Evolutionary conservation across 345 rosid species (phyloP), one percentile per base, ranked within the genome.

Genomic region (Syzygium jambos): DNA sequence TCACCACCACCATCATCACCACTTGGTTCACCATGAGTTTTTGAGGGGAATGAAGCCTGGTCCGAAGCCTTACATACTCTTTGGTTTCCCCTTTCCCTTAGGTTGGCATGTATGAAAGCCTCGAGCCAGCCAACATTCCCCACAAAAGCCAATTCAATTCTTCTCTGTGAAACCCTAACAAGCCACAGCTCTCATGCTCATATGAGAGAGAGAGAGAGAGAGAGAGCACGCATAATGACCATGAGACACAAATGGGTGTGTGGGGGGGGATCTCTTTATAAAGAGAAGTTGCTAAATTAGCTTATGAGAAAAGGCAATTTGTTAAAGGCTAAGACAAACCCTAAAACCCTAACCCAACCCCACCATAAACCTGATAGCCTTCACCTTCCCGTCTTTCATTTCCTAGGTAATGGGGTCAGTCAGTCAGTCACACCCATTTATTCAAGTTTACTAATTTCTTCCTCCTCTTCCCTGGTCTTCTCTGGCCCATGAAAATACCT

Each of bases 1-100:
- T 73, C 80, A 68, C 80, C 78, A 68, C 78, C 46, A 68, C 17
- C 25, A 68, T 34, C 78, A 68, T 34, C 80, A 38, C 49, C 49
- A 68, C 25, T 49, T 73, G 49, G 25, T 73, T 73, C 82, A 10
- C 82, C 82, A 73, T 73, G 82, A 19, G 82, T 84, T 57, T 86
- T 90, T 88, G 92, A 90, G 92, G 91, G 93, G 93, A 90, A 92
- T 90, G 93, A 92, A 92, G 93, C 93, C 92, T 92, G 92, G 93
- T 92, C 91, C 90, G 89, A 91, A 91, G 86, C 92, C 87, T 57
- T 84, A 53, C 84, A 78, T 27, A 83, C 85, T 86, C 65, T 53
- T 29, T 41, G 19, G 3, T 52, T 84, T n/a, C 25, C 53, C 59
- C 46, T 84, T 51, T 52, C 59, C 61, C 34, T 52, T 52, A 27